phyloP scores from a whole-genome alignment of 345 rosid genomes.

The Salix purpurea region DNA sequence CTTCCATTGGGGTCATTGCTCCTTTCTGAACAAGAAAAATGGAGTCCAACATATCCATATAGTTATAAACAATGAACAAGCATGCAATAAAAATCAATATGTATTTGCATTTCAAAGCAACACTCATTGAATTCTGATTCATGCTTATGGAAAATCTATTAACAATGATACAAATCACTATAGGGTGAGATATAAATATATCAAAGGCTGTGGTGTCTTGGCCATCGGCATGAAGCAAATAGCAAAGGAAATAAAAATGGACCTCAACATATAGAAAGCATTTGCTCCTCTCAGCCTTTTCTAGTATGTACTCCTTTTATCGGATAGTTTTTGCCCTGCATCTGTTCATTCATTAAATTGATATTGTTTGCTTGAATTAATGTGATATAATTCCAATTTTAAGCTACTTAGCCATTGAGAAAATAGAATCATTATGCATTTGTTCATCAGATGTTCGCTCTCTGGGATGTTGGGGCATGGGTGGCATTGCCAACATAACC shows the following conservation, averaged over 20 bases:
- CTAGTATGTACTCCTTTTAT: background rate
- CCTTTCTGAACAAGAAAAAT: constrained; percentile 57
- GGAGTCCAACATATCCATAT: background rate
- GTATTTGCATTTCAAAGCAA: background rate
- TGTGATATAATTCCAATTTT: background rate
- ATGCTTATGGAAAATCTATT: background rate
- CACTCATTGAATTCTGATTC: background rate
- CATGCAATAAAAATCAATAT: background rate
- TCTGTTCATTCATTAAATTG: background rate
- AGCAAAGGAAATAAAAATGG: background rate
- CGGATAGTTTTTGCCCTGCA: background rate
- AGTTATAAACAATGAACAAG: background rate
- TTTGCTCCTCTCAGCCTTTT: background rate
- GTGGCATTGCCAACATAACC: background rate
- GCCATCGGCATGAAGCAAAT: background rate
- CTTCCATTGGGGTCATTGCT: constrained; percentile 96
- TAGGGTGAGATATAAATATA: background rate
- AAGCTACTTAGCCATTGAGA: background rate
- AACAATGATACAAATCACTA: background rate
- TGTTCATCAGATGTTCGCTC: too few species aligned
- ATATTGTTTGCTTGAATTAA: background rate
- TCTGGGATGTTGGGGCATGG: too few species aligned
- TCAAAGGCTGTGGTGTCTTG: background rate
- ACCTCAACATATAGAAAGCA: background rate
- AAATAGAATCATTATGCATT: too few species aligned